Base-by-base conservation (phyloP, 208 protist genomes). In the Acanthamoeba lenticulata region DNA sequence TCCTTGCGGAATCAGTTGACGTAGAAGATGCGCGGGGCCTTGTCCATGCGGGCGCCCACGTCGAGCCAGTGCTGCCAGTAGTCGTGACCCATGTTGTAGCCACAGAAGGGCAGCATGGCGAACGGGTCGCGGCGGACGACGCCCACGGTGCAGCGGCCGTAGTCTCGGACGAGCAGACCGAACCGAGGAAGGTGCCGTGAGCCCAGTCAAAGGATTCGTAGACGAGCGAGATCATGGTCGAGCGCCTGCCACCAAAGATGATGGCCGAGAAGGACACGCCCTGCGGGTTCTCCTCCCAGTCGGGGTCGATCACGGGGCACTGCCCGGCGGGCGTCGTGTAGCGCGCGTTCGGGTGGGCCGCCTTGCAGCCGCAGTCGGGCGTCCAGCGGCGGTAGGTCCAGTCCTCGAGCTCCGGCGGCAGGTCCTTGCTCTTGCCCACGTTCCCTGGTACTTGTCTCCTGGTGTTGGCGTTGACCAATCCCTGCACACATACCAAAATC, bases 11-110 rank as follows among this genome's bases (percentile, higher is more conserved):
- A 98, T 97, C 97, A 98, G 94, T 98, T 98, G 34, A 98, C 97
- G 45, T 95, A 81, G 89, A 98, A 98, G 34, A 98, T 96, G 57
- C 97, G 95, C 45, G 97, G 97, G 1, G 95, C 72, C 36, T 95
- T 95, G 69, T 3, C 21, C 7, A 38, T 1, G 0, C 67, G 49
- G 17, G 11, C 19, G 72, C 96, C 96, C 40, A 98, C 96, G 9
- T 94, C 42, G 9, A 98, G 60, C 97, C 97, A 98, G 81, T 98
- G 97, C 4, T n/a, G 1, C n/a, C 98, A 98, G 88, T 98, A 98
- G 85, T 98, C 96, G 69, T n/a, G n/a, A n/a, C 91, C 97, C 96
- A 98, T 97, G 90, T 98, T 96, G 90, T 98, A 98, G 60, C 97
- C 97, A 69, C 95, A 97, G 91, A 98, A 98, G 44, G 97, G 97